Evolutionary conservation across 345 rosid genomes (phyloP), one percentile per base, ranked within the genome.

Genomic region (Eucalyptus grandis): DNA sequence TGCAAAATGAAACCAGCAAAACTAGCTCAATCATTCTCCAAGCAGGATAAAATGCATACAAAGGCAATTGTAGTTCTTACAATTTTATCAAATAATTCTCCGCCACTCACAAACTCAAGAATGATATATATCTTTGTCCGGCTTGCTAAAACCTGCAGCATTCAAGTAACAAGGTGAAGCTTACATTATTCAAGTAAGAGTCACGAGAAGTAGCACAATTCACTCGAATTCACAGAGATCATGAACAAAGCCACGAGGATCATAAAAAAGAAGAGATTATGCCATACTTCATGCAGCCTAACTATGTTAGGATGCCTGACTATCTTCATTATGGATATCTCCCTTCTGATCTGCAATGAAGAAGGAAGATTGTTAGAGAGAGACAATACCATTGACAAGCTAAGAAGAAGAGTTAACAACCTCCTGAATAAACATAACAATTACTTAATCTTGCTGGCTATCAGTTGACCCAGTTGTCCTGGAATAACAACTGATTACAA

Each of bases 261-360:
- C 26, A 37, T 77, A 19, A 77, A 77, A 11, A 77, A 37, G 82
- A 77, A 27, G 67, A 77, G 56, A 67, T 85, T 87, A 77, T 53
- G 9, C 34, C 53, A 89, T 88, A 97, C 99, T 97, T 96, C 99
- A 82, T 95, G 96, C 91, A 97, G 90, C 91, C 94, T 93, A 50
- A 96, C 99, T 60, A 97, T 96, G 92, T 95, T 90, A 80, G 98
- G 98, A 89, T 97, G 99, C 87, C 97, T 94, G 44, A 96, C 98
- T 91, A 97, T 94, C 95, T 96, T 97, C 98, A 96, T 97, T 87
- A 96, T 95, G 8, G 98, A 96, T 93, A 96, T 97, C 95, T 96
- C 98, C 90, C 97, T 93, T 90, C 94, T 96, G 56, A 96, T 97
- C 99, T 97, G 92, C 37, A 91, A 80, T 56, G 67, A 89, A 90